Evolutionary conservation across 352 stramenopile species (phyloP).

Genomic region (Phytophthora niederhauseri): DNA sequence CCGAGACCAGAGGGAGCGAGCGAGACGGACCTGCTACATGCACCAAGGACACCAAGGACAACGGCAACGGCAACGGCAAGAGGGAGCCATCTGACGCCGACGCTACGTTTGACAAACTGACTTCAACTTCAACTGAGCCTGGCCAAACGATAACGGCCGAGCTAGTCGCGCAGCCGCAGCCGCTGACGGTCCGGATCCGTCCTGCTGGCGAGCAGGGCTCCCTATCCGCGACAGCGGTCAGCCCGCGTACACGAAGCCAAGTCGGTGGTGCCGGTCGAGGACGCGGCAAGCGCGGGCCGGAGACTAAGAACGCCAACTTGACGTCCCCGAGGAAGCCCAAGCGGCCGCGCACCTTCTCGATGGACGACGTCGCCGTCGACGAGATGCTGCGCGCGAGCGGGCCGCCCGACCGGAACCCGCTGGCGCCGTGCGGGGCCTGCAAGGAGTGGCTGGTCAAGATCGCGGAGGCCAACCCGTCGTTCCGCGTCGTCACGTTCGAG

Average conservation of each 20-base stretch:
- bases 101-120: conserved; percentile 26
- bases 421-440: conserved; percentile 98
- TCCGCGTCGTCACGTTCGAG: conserved; percentile 97
- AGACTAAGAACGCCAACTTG: conserved; percentile 39
- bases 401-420: conserved; percentile 92
- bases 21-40: conserved; percentile 1
- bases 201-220: conserved; percentile 19
- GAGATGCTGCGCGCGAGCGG: conserved; percentile 38
- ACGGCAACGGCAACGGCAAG: conserved; percentile 3
- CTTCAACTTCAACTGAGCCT: conserved; percentile 36
- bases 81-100: conserved; percentile 23
- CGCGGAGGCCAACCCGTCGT: conserved; percentile 97
- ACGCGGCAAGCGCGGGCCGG: conserved; percentile 30
- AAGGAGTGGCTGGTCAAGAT: conserved; percentile 99
- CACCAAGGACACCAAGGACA: background rate
- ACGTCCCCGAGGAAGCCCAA: conserved; percentile 71
- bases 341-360: conserved; percentile 81
- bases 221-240: conserved; percentile 9
- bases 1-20: conserved; percentile 8
- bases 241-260: background rate
- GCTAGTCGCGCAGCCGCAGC: conserved; percentile 7
- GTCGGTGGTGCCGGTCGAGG: conserved; percentile 10
- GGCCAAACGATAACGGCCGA: conserved; percentile 3
- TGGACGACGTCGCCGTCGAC: conserved; percentile 71
- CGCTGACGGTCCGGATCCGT: conserved; percentile 25